Percentiles rank a stretch among this genome's conserved stretches.
These are phyloP conservation scores for Chalaropsis thielavioides DNA, from an alignment of 2,329 filamentous ascomycete genomes.

Conservation along the genomic window DNA sequence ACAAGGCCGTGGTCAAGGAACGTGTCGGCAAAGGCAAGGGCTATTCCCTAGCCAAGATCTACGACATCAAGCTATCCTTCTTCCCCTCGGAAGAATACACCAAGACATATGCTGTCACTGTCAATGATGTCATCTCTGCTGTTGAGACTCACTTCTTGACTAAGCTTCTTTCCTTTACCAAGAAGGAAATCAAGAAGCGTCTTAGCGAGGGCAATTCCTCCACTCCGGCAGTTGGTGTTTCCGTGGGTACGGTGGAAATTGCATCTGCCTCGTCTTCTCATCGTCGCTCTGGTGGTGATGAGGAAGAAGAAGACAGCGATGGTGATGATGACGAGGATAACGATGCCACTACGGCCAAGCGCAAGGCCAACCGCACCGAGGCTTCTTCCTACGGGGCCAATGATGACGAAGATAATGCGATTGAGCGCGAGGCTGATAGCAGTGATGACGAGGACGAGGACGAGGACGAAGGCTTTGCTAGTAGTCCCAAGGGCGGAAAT, in stretches of 20 bases:
- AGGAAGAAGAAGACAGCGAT: conserved; percentile 54
- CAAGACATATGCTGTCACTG: conserved; percentile 68
- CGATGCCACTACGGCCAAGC: conserved; percentile 61
- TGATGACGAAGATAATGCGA: conserved; percentile 75
- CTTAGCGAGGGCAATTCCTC: conserved; percentile 49
- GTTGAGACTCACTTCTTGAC: conserved; percentile 71
- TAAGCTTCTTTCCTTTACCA: conserved; percentile 53
- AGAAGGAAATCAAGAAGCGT: conserved; percentile 74
- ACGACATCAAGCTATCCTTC: conserved; percentile 66
- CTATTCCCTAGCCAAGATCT: conserved; percentile 63
- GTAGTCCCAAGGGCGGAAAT: conserved; percentile 27
- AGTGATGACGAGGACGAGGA: conserved; percentile 40
- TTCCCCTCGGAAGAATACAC: conserved; percentile 76
- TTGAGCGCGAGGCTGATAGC: conserved; percentile 47
- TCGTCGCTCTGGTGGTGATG: conserved; percentile 39
- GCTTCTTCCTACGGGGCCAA: conserved; percentile 82
- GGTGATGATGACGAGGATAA: conserved; percentile 64
- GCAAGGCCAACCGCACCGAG: conserved; percentile 61
- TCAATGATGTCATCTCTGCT: conserved; percentile 61
- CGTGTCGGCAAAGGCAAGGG: conserved; percentile 56
- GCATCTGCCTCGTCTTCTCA: conserved; percentile 28
- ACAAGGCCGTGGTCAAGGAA: conserved; percentile 69
- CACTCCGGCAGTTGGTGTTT: conserved; percentile 56
- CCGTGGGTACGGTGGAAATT: conserved; percentile 39
- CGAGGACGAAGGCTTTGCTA: conserved; percentile 32